Percentiles rank a stretch among this genome's conserved stretches.
Evolutionary conservation across 2,329 filamentous ascomycete genomes (phyloP).

Genomic region (Pseudodiploospora longispora): DNA sequence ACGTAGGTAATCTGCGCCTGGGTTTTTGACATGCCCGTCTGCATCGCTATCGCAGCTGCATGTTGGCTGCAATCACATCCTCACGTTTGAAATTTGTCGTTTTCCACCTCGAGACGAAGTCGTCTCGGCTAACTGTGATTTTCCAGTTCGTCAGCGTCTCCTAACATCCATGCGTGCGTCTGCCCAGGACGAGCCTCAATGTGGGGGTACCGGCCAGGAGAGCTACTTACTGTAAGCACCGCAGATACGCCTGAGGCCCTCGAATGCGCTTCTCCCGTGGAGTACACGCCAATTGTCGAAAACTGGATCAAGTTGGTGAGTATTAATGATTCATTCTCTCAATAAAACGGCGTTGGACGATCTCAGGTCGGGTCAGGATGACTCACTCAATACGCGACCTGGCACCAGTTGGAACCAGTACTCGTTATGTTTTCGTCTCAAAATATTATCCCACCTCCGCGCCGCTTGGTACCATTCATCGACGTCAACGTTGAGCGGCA

Average conservation of each 20-base stretch:
- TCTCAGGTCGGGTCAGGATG: constrained; percentile 11
- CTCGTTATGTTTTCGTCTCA: constrained; percentile 57
- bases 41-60: constrained; percentile 17
- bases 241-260: constrained; percentile 78
- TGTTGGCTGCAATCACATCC: constrained; percentile 31
- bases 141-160: neutral
- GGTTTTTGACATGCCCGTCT: neutral
- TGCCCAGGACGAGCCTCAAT: neutral
- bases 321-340: neutral
- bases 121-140: constrained; percentile 63
- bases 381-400: constrained; percentile 65
- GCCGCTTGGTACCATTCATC: constrained; percentile 73
- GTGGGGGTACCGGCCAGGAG: neutral
- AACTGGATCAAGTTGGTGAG: constrained; percentile 38
- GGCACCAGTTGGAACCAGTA: constrained; percentile 78
- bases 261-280: constrained; percentile 78
- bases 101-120: constrained; percentile 69
- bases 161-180: neutral
- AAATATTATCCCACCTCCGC: constrained; percentile 60
- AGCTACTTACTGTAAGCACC: constrained; percentile 72
- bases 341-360: neutral
- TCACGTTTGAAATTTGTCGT: constrained; percentile 56
- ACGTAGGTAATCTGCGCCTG: neutral
- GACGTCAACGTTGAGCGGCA: constrained; percentile 46
- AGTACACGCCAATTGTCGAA: constrained; percentile 96